A percentile compares a stretch with the other conserved stretches of the same genome.
Evolutionary conservation across 2,329 filamentous ascomycete genomes (phyloP).

Genomic region (Lasiodiplodia theobromae): DNA sequence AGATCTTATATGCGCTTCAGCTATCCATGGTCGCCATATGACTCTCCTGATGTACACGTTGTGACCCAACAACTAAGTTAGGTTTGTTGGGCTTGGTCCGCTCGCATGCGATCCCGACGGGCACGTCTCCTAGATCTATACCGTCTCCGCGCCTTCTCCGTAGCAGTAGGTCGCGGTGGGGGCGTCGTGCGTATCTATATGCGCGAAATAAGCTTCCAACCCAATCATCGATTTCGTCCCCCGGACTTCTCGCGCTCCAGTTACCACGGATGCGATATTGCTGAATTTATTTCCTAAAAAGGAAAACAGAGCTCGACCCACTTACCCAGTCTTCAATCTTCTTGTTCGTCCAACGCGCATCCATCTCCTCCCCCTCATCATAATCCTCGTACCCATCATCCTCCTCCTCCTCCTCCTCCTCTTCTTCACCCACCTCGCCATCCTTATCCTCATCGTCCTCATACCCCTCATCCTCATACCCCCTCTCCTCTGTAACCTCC

Average conservation of each 20-base stretch:
- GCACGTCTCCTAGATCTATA: slow-evolving; percentile 7
- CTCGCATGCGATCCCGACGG: slow-evolving; percentile 33
- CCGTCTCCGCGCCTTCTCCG: slow-evolving; percentile 14
- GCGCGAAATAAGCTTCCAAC: background rate
- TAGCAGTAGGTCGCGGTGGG: background rate
- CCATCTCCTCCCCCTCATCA: background rate
- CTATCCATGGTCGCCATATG: too few relatives aligned
- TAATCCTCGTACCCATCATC: background rate
- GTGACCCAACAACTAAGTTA: background rate
- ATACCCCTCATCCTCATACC: background rate
- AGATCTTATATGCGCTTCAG: too few relatives aligned
- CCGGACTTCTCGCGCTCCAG: background rate
- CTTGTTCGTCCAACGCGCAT: slow-evolving; percentile 10
- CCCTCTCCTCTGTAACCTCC: background rate
- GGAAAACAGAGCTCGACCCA: background rate
- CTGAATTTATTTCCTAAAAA: background rate
- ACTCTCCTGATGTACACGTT: too few relatives aligned
- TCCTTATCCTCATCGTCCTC: background rate
- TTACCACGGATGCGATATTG: background rate
- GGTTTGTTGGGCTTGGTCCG: background rate
- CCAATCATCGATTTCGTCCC: background rate
- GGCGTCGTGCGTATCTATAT: slow-evolving; percentile 7
- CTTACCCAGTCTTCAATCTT: slow-evolving; percentile 6
- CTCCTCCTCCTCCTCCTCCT: background rate
- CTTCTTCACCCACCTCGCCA: background rate